These are phyloP conservation scores for Bauhinia variegata DNA, from an alignment of 306 rosid species.

Conservation along the genomic window DNA sequence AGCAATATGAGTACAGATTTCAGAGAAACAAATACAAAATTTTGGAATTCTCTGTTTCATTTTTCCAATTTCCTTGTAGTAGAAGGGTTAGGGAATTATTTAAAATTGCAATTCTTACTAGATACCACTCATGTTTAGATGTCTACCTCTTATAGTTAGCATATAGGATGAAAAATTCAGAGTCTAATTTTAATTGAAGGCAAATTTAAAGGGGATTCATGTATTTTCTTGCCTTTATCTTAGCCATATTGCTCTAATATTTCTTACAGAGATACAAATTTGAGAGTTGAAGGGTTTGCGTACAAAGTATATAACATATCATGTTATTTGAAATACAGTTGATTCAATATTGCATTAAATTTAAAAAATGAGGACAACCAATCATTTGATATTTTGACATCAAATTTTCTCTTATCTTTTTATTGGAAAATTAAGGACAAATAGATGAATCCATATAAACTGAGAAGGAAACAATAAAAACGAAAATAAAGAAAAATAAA, in stretches of 20 bases:
- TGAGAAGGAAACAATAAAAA: too few relatives aligned
- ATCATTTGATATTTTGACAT: too few relatives aligned
- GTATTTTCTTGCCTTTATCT: neutral
- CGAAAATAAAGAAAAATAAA: too few relatives aligned
- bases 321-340: too few relatives aligned
- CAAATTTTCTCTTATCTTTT: too few relatives aligned
- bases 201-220: neutral
- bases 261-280: neutral
- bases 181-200: neutral
- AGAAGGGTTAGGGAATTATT: neutral
- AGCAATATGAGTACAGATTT: neutral
- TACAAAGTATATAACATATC: neutral
- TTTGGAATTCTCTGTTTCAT: conserved; percentile 5
- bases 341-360: too few relatives aligned
- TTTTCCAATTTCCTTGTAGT: neutral
- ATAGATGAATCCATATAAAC: too few relatives aligned
- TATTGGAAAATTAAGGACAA: too few relatives aligned
- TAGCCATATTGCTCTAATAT: neutral
- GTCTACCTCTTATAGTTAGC: neutral
- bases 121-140: neutral
- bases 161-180: neutral
- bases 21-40: conserved; percentile 17
- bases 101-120: neutral
- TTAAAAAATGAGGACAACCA: too few relatives aligned
- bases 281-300: neutral